Percentiles rank a stretch among this genome's conserved stretches.
These are phyloP conservation scores for Yarrowia sp. DNA, from an alignment of 805 yeast species.

Conservation along the genomic window DNA sequence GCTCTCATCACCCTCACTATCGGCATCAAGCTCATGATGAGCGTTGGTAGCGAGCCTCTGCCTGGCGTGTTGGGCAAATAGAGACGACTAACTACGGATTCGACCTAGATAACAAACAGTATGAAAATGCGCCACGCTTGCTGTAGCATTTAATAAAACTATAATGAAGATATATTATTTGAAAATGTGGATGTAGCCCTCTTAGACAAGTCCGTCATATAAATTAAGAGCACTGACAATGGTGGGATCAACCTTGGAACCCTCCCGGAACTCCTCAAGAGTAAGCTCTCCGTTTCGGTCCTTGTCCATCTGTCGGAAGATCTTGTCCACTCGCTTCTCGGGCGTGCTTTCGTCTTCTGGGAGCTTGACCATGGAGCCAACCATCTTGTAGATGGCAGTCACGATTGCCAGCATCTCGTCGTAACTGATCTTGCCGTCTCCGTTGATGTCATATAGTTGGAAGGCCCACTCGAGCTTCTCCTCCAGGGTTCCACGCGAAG, in stretches of 20 bases:
- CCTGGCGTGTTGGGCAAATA: constrained; percentile 59
- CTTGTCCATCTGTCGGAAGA: constrained; percentile 72
- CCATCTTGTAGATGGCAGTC: constrained; percentile 86
- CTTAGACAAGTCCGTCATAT: constrained; percentile 72
- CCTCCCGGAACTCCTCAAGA: constrained; percentile 80
- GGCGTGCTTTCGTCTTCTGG: constrained; percentile 92
- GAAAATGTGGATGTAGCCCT: not conserved
- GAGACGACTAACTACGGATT: not conserved
- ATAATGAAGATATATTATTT: not conserved
- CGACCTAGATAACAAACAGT: not conserved
- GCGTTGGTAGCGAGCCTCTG: constrained; percentile 58
- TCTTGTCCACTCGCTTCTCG: constrained; percentile 77
- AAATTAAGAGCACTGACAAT: constrained; percentile 73
- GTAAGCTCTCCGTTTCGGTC: constrained; percentile 66
- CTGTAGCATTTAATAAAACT: not conserved
- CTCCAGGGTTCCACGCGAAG: constrained; percentile 79
- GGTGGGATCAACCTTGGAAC: constrained; percentile 74
- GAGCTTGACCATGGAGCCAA: constrained; percentile 87
- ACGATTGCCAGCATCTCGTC: constrained; percentile 79
- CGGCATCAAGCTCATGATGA: constrained; percentile 53
- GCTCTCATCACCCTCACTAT: constrained; percentile 47
- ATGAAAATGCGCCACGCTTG: not conserved
- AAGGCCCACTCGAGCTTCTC: constrained; percentile 91
- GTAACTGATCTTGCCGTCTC: constrained; percentile 71
- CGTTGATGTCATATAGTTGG: constrained; percentile 78